A percentile compares a stretch with the other conserved stretches of the same genome.
Conservation (phyloP, 257 asterid species). For the Plantago major region DNA sequence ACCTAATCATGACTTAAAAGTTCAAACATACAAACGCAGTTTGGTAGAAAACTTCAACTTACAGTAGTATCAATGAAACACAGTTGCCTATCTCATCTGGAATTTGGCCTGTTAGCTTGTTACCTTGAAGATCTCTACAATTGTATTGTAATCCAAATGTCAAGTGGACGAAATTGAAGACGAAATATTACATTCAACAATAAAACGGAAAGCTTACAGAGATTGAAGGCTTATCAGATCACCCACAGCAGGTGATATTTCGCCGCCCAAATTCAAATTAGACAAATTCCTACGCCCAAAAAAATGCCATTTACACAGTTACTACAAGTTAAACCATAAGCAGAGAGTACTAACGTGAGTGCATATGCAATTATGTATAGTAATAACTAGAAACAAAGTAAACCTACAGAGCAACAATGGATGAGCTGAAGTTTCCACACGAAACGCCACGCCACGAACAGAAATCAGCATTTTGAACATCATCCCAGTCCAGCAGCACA, state of each 20-base stretch:
- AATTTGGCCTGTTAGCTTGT: conserved; percentile 80
- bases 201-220: conserved; percentile 40
- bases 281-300: conserved; percentile 67
- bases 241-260: conserved; percentile 81
- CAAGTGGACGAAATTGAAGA: not conserved
- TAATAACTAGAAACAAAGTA: not conserved
- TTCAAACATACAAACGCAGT: not conserved
- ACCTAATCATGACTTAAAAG: not conserved
- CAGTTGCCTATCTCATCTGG: conserved; percentile 95
- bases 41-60: conserved; percentile 1
- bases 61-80: conserved; percentile 55
- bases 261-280: conserved; percentile 82
- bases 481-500: conserved; percentile 84
- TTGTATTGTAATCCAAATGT: not conserved
- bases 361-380: too few species aligned
- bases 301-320: conserved; percentile 1
- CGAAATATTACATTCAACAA: not conserved
- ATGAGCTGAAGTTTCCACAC: conserved; percentile 65
- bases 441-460: conserved; percentile 91
- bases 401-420: conserved; percentile 87
- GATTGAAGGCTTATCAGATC: conserved; percentile 63
- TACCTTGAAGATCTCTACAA: conserved; percentile 85
- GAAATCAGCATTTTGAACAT: conserved; percentile 62
- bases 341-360: not conserved
- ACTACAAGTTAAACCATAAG: not conserved